phyloP scores from a whole-genome alignment of 108 stramenopile genomes.

The Schizochytrium sp. region DNA sequence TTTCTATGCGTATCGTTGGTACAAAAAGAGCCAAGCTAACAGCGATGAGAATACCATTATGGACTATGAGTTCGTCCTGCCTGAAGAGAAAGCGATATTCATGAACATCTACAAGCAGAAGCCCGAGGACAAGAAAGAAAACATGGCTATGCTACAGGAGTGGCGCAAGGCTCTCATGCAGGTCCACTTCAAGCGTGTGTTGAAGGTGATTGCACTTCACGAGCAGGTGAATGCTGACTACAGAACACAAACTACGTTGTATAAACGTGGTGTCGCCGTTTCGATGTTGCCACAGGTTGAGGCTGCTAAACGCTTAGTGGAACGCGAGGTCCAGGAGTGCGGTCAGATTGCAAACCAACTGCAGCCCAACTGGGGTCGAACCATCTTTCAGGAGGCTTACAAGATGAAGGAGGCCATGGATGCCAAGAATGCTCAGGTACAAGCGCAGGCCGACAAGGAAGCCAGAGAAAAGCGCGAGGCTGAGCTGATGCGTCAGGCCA shows the following conservation, averaged over 20 bases:
- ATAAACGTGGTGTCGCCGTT: constrained; percentile 52
- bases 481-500: constrained; percentile 40
- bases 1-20: constrained; percentile 50
- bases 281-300: constrained; percentile 58
- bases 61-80: constrained; percentile 48
- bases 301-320: background rate
- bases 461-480: background rate
- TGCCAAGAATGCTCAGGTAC: background rate
- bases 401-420: constrained; percentile 4
- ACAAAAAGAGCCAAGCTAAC: background rate
- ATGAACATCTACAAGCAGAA: constrained; percentile 37
- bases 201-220: constrained; percentile 16
- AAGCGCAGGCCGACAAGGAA: constrained; percentile 35
- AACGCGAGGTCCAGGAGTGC: constrained; percentile 59
- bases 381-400: constrained; percentile 59
- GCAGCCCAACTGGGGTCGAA: constrained; percentile 25
- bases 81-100: background rate
- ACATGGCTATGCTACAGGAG: constrained; percentile 25
- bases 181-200: constrained; percentile 30
- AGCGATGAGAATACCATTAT: background rate
- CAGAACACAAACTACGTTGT: constrained; percentile 14
- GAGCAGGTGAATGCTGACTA: constrained; percentile 35
- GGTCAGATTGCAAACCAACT: background rate
- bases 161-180: constrained; percentile 1
- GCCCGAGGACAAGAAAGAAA: constrained; percentile 46